Evolutionary conservation across 495 filamentous ascomycete genomes (phyloP).

Genomic region (Jackrogersella minutella): DNA sequence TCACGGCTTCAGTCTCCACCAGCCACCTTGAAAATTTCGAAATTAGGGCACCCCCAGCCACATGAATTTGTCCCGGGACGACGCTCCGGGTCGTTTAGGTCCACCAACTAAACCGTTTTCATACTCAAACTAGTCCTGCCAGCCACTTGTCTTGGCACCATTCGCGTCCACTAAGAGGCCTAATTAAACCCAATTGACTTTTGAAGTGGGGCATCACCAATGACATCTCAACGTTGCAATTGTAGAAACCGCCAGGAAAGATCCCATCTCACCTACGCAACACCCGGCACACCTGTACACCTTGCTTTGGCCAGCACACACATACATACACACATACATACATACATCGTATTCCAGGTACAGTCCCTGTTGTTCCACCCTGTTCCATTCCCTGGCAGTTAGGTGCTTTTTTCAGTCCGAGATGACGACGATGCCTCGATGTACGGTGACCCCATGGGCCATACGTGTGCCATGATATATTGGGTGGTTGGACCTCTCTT

Average conservation of each 20-base stretch:
- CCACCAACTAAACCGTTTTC: neutral
- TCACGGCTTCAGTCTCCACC: slow-evolving; percentile 6
- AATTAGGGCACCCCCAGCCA: slow-evolving; percentile 18
- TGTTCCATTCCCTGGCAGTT: slow-evolving; percentile 6
- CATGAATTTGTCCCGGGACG: slow-evolving; percentile 11
- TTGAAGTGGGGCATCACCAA: slow-evolving; percentile 6
- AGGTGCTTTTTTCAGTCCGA: slow-evolving; percentile 16
- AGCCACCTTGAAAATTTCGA: slow-evolving; percentile 9
- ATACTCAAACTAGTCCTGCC: neutral
- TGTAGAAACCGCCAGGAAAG: slow-evolving; percentile 8
- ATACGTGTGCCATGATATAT: slow-evolving; percentile 34
- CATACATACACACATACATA: slow-evolving; percentile 26
- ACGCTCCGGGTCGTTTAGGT: neutral
- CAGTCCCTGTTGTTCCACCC: slow-evolving; percentile 29
- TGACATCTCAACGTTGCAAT: slow-evolving; percentile 12
- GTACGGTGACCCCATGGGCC: slow-evolving; percentile 16
- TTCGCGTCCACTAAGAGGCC: slow-evolving; percentile 18
- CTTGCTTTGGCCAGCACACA: slow-evolving; percentile 28
- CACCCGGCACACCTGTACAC: too few relatives aligned
- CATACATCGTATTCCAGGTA: slow-evolving; percentile 16
- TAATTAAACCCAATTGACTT: slow-evolving; percentile 7
- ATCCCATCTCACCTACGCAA: slow-evolving; percentile 24
- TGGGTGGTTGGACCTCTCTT: slow-evolving; percentile 38
- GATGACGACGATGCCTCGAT: slow-evolving; percentile 34
- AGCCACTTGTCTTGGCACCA: slow-evolving; percentile 29